Conservation (phyloP, 2,329 filamentous ascomycete species). For the Colletotrichum limetticola region DNA sequence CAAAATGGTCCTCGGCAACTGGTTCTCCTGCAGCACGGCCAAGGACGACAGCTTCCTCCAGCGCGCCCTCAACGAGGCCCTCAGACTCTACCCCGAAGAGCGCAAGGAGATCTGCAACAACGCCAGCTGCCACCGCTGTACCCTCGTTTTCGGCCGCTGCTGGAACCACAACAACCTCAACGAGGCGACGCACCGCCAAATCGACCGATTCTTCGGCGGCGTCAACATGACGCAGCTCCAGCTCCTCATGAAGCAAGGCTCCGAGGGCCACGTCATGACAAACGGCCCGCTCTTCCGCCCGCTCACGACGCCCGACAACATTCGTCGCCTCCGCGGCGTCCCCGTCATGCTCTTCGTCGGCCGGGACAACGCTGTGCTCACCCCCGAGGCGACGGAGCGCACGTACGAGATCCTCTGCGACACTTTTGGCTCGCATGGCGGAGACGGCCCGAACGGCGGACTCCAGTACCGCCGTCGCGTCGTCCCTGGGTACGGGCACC, state of each 20-base stretch:
- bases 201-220: slow-evolving; percentile 71
- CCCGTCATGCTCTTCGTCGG: slow-evolving; percentile 68
- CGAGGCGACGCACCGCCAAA: slow-evolving; percentile 71
- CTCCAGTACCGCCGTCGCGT: slow-evolving; percentile 62
- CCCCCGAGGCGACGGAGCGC: slow-evolving; percentile 61
- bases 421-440: slow-evolving; percentile 55
- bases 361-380: slow-evolving; percentile 66
- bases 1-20: slow-evolving; percentile 57
- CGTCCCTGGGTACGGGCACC: slow-evolving; percentile 67
- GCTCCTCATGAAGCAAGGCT: slow-evolving; percentile 67
- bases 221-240: slow-evolving; percentile 68
- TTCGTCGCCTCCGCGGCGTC: slow-evolving; percentile 60
- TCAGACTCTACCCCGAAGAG: slow-evolving; percentile 67
- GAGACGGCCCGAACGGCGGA: slow-evolving; percentile 39
- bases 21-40: slow-evolving; percentile 64
- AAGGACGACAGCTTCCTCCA: slow-evolving; percentile 60
- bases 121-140: slow-evolving; percentile 69
- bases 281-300: slow-evolving; percentile 60
- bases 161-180: slow-evolving; percentile 76
- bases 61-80: slow-evolving; percentile 61
- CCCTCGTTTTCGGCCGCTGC: slow-evolving; percentile 69
- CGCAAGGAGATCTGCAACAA: slow-evolving; percentile 69
- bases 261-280: slow-evolving; percentile 59
- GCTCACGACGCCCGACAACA: slow-evolving; percentile 61
- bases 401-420: slow-evolving; percentile 65